These are phyloP conservation scores for Penicillium antarcticum DNA, from an alignment of 495 filamentous ascomycete species.

Conservation along the genomic window DNA sequence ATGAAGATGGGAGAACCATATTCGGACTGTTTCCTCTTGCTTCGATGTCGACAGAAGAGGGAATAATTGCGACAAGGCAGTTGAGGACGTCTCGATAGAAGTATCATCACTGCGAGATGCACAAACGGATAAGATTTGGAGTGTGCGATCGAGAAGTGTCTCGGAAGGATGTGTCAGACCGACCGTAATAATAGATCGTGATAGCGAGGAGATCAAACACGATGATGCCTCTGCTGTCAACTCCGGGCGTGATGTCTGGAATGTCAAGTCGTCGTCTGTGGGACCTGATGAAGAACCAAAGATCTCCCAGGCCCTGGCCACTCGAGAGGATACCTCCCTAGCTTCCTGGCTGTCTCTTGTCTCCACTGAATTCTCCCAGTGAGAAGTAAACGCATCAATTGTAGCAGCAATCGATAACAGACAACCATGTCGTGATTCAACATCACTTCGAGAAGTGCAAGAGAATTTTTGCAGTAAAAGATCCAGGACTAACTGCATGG, in stretches of 20 bases:
- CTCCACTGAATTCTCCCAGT: conserved; percentile 7
- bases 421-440: conserved; percentile 67
- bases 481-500: conserved; percentile 32
- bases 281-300: conserved; percentile 35
- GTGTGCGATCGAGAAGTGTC: conserved; percentile 31
- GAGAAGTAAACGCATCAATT: conserved; percentile 30
- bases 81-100: conserved; percentile 46
- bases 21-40: conserved; percentile 30
- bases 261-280: conserved; percentile 41
- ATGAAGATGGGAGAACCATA: conserved; percentile 38
- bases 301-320: conserved; percentile 38
- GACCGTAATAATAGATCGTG: conserved; percentile 12
- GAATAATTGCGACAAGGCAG: conserved; percentile 41
- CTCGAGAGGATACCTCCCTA: conserved; percentile 15
- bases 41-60: conserved; percentile 31
- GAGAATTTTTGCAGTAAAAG: conserved; percentile 42
- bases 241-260: conserved; percentile 59
- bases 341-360: conserved; percentile 13
- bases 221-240: conserved; percentile 64
- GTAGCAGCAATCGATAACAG: conserved; percentile 56
- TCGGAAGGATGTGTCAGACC: conserved; percentile 14
- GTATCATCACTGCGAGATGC: conserved; percentile 45
- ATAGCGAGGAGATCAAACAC: conserved; percentile 48
- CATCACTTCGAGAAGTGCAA: conserved; percentile 53
- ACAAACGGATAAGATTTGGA: conserved; percentile 40